Percentiles rank a stretch among this genome's conserved stretches.
Conservation (phyloP, 768 basidiomycete genomes). For the Hemileccinum rubropunctum region DNA sequence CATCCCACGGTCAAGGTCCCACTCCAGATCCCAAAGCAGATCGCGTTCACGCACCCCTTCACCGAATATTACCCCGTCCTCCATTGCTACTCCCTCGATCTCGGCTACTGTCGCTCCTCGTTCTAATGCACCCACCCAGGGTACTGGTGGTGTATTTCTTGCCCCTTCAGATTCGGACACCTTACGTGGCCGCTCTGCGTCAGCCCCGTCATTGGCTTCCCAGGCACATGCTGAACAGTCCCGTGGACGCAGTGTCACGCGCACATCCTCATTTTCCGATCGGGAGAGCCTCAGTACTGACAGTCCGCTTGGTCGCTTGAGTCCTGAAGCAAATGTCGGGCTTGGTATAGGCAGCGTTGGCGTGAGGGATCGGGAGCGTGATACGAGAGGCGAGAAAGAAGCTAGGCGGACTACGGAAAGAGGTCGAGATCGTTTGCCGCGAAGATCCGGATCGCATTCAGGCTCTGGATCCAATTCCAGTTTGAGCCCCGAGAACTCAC, state of each 20-base stretch:
- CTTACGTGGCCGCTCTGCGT: slow-evolving; percentile 29
- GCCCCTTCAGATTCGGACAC: slow-evolving; percentile 25
- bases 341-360: slow-evolving; percentile 32
- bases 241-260: slow-evolving; percentile 55
- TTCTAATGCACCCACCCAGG: slow-evolving; percentile 6
- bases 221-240: slow-evolving; percentile 29
- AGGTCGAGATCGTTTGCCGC: slow-evolving; percentile 28
- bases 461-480: slow-evolving; percentile 38
- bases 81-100: neutral
- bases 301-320: slow-evolving; percentile 36
- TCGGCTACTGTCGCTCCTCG: slow-evolving; percentile 11
- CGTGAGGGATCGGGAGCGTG: slow-evolving; percentile 33
- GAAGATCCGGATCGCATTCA: slow-evolving; percentile 25
- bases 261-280: slow-evolving; percentile 56
- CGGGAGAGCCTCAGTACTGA: slow-evolving; percentile 39
- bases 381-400: slow-evolving; percentile 20
- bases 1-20: slow-evolving; percentile 30
- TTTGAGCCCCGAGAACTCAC: slow-evolving; percentile 28
- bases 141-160: slow-evolving; percentile 21
- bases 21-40: slow-evolving; percentile 33
- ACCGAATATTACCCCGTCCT: slow-evolving; percentile 27
- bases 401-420: slow-evolving; percentile 26
- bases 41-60: slow-evolving; percentile 48
- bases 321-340: slow-evolving; percentile 36
- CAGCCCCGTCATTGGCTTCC: slow-evolving; percentile 33